Base-by-base conservation (phyloP, 345 rosid species). In the Brassica juncea region DNA sequence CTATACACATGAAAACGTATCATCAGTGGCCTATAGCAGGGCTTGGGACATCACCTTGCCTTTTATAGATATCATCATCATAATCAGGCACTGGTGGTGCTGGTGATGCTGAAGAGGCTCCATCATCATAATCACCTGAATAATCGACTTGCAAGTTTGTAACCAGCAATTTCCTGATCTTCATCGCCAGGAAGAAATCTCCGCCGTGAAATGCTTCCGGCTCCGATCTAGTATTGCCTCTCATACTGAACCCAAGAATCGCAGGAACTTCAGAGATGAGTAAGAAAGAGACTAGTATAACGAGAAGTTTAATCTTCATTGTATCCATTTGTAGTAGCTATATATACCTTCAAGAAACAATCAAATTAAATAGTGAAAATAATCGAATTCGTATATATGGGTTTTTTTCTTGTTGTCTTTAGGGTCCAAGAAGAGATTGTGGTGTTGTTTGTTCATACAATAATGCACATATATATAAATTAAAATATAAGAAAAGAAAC, bases 1-100 rank as follows among this genome's bases (percentile, higher is more conserved):
- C 2, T 1, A 66, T 63, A 34, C 28, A 54, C 75, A 62, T 61
- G 35, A 59, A 23, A 54, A 77, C 54, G 63, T 42, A 66, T 71
- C 28, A 34, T 89, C 87, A 89, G 62, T 91, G 93, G 25, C 97
- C 97, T 62, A 88, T 68, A 34, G 90, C 97, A 4, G 97, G 97
- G 61, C 97, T 91, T 75, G 97, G 97, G 35, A 91, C 97, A 69
- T 89, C 97, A 35, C 97, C 94, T 82, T 89, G 91, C 77, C 89
- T 91, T 86, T 88, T 82, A 68, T 91, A 88, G 66, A 86, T 88
- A 75, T 86, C 89, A 70, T 86, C 88, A 74, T 86, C 88, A 74
- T 88, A 87, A 74, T 89, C 85, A 14, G 77, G 77, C n/a, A 66
- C 77, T 75, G 80, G 80, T 70, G 83, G 80, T 71, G 72, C 58